A percentile compares a stretch with the other conserved stretches of the same genome.
phyloP scores from a whole-genome alignment of 1,284 basidiomycete genomes.

The Bjerkandera adusta region DNA sequence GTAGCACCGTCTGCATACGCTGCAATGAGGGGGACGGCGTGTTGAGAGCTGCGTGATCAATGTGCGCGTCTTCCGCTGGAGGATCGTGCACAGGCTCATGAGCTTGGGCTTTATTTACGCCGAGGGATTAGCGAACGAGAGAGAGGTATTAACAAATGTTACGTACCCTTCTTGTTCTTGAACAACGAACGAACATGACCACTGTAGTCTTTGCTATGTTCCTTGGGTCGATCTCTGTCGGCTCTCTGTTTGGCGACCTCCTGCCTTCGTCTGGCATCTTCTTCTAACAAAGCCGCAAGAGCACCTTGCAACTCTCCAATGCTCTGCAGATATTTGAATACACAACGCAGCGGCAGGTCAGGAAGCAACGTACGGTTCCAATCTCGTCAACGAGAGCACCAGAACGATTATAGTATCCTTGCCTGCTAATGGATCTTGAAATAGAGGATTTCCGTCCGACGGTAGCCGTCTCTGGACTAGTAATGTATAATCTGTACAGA shows the following conservation, averaged over 20 bases:
- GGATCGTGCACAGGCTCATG: neutral
- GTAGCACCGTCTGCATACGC: conserved; percentile 43
- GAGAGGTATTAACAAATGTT: neutral
- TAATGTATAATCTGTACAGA: neutral
- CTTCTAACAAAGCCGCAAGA: conserved; percentile 21
- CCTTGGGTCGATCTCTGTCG: conserved; percentile 19
- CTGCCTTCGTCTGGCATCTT: conserved; percentile 23
- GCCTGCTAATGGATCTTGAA: conserved; percentile 23
- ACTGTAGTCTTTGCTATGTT: conserved; percentile 25
- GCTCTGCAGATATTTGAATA: conserved; percentile 21
- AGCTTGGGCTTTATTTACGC: neutral
- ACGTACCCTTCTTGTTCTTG: conserved; percentile 29
- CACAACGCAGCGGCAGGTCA: neutral
- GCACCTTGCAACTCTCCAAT: conserved; percentile 28
- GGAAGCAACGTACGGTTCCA: conserved; percentile 43
- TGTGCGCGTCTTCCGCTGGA: conserved; percentile 4
- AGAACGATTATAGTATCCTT: conserved; percentile 41
- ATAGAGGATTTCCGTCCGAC: conserved; percentile 47
- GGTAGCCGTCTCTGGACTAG: conserved; percentile 38
- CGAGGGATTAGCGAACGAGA: neutral
- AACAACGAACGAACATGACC: conserved; percentile 27
- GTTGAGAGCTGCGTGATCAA: conserved; percentile 6
- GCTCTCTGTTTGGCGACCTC: too few relatives aligned
- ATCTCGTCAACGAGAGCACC: conserved; percentile 59
- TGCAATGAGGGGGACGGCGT: conserved; percentile 31